Evolutionary conservation across 805 yeast species (phyloP), one percentile per base, ranked within the genome.

Genomic region (Pichia rugopelliculosa): DNA sequence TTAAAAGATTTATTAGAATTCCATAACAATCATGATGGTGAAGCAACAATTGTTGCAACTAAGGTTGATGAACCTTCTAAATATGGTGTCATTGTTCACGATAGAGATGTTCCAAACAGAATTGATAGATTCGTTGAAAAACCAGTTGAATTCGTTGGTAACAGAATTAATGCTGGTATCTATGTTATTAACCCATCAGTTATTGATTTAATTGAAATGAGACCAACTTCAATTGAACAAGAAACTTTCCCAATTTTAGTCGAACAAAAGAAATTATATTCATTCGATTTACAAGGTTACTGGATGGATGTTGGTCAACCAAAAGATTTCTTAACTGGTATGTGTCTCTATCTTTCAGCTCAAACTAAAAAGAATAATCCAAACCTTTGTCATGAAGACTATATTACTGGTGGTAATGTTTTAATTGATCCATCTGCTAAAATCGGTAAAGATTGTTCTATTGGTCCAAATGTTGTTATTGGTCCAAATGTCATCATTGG

Each of bases 301-400:
- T 93, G 99, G 99, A 93, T 93, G 99, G 99, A 93, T 72, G 97
- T 93, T 59, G 99, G 99, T 72, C 99, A 93, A 78, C 99, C 99
- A 79, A 93, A 91, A 81, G 99, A 93, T 74, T 93, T 89, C 83
- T 74, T 93, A 57, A 82, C 96, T 51, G 99, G 99, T 71, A 87
- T 97, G 62, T 82, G 89, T 60, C 76, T 91, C 56, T 93, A 90
- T 79, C 78, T 93, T 70, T 77, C 85, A 68, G 84, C 98, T 48
- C 74, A 89, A 65, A 70, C 91, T 61, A 85, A 85, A 80, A 87
- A 83, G 73, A 66, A 73, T 59, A 86, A 96, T 55, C 77, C 77
- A 66, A 78, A 82, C 52, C 64, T 78, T 43, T 64, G 74, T 54
- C 64, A 69, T 49, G 91, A 80, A 67, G 78, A 76, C 52, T 87